phyloP scores from a whole-genome alignment of 2,329 filamentous ascomycete genomes.

The Pleoardoris graminearum region DNA sequence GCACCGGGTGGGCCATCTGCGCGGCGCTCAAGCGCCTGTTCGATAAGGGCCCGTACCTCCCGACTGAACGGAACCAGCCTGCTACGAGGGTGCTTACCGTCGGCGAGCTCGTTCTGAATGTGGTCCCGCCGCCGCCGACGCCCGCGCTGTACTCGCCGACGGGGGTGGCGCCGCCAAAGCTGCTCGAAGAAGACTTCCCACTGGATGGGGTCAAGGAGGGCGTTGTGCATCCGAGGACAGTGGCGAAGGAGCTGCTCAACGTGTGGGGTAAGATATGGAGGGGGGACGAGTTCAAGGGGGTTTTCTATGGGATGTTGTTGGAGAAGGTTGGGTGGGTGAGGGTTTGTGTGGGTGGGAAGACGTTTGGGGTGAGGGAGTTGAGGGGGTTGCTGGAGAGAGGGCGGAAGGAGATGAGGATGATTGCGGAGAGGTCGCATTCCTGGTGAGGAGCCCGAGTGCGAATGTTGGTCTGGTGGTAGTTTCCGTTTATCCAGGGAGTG shows the following conservation, averaged over 20 bases:
- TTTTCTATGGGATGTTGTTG: conserved; percentile 30
- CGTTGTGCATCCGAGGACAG: conserved; percentile 32
- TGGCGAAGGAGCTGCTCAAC: conserved; percentile 32
- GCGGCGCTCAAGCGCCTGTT: conserved; percentile 37
- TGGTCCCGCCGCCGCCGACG: conserved; percentile 23
- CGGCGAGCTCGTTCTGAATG: conserved; percentile 39
- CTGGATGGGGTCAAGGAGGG: conserved; percentile 22
- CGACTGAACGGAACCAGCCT: not conserved
- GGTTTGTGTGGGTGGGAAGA: conserved; percentile 36
- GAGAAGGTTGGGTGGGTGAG: conserved; percentile 35
- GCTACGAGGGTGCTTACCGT: conserved; percentile 21
- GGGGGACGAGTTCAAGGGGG: conserved; percentile 30
- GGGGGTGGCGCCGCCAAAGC: conserved; percentile 13
- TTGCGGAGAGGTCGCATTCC: conserved; percentile 26
- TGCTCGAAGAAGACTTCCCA: conserved; percentile 25
- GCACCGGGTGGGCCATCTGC: conserved; percentile 41
- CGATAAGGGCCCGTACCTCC: conserved; percentile 29
- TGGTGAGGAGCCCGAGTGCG: conserved; percentile 22
- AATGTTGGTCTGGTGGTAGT: too few relatives aligned
- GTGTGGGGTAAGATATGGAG: conserved; percentile 43
- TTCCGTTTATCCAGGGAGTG: too few relatives aligned
- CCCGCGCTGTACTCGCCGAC: not conserved
- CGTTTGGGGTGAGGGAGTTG: conserved; percentile 32
- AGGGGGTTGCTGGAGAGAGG: conserved; percentile 39
- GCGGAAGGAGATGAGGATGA: conserved; percentile 32